Percentiles rank a stretch among this genome's conserved stretches.
These are phyloP conservation scores for Metarhizium brunneum DNA, from an alignment of 2,329 filamentous ascomycete genomes.

Conservation along the genomic window DNA sequence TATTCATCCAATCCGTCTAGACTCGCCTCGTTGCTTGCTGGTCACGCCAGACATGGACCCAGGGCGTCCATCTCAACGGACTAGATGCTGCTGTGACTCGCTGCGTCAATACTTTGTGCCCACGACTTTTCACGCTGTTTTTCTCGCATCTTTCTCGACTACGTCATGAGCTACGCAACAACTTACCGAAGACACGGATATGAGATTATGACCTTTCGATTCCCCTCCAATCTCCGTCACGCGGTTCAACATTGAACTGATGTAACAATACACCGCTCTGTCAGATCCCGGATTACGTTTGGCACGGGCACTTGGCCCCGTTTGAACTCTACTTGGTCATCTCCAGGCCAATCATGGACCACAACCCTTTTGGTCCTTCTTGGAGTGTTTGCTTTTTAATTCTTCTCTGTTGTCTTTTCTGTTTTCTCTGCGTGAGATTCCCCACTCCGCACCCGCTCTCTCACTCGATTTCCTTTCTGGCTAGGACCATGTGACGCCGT, in stretches of 20 bases:
- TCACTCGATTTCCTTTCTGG: not conserved
- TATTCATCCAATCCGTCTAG: conserved; percentile 38
- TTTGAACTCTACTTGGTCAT: not conserved
- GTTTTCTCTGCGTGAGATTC: not conserved
- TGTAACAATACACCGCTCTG: not conserved
- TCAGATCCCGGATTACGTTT: not conserved
- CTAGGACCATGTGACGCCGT: not conserved
- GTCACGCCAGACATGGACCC: conserved; percentile 23
- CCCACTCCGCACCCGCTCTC: not conserved
- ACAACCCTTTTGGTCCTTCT: not conserved
- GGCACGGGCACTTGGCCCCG: not conserved
- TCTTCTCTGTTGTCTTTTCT: not conserved
- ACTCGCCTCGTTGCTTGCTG: conserved; percentile 39
- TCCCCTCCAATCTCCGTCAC: conserved; percentile 1
- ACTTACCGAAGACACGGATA: conserved; percentile 23
- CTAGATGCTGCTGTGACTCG: not conserved
- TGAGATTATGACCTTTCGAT: conserved; percentile 13
- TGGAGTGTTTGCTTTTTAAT: not conserved
- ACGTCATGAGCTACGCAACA: conserved; percentile 9
- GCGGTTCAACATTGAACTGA: not conserved
- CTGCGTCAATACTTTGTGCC: not conserved
- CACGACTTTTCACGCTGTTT: conserved; percentile 7
- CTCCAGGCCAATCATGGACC: not conserved
- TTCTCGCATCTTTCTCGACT: conserved; percentile 6
- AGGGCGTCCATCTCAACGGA: not conserved